Evolutionary conservation across 805 yeast genomes (phyloP).

Genomic region (Lipomyces sp.): DNA sequence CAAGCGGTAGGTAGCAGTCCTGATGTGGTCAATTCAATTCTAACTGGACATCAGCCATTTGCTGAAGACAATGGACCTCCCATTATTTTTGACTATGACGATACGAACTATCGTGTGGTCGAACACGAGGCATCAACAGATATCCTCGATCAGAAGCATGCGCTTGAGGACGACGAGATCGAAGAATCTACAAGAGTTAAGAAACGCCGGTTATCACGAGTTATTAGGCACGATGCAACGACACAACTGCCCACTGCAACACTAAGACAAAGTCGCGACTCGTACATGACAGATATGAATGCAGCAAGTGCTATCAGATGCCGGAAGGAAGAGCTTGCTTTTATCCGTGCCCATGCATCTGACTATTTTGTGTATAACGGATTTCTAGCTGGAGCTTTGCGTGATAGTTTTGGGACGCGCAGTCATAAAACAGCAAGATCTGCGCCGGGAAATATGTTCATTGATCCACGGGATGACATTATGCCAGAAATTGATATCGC

Average conservation of each 20-base stretch:
- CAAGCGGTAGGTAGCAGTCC: neutral
- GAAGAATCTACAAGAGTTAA: neutral
- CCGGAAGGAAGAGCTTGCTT: neutral
- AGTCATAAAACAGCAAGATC: neutral
- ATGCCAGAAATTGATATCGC: constrained; percentile 10
- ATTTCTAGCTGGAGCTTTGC: neutral
- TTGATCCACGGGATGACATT: neutral
- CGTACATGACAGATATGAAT: constrained; percentile 18
- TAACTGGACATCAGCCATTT: neutral
- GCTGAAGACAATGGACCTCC: constrained; percentile 1
- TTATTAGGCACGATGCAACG: neutral
- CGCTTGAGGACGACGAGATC: constrained; percentile 1
- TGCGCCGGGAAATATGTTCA: neutral
- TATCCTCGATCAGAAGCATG: neutral
- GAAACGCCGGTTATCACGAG: constrained; percentile 1
- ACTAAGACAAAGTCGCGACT: constrained; percentile 15
- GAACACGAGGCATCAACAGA: neutral
- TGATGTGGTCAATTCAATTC: neutral
- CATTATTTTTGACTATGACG: constrained; percentile 4
- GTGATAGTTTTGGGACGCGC: neutral
- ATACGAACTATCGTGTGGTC: constrained; percentile 6
- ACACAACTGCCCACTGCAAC: constrained; percentile 15
- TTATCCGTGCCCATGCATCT: constrained; percentile 3
- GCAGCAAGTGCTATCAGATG: neutral
- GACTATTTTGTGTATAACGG: constrained; percentile 19